Evolutionary conservation across 352 stramenopile species (phyloP).

Genomic region (Phytopythium litorale): DNA sequence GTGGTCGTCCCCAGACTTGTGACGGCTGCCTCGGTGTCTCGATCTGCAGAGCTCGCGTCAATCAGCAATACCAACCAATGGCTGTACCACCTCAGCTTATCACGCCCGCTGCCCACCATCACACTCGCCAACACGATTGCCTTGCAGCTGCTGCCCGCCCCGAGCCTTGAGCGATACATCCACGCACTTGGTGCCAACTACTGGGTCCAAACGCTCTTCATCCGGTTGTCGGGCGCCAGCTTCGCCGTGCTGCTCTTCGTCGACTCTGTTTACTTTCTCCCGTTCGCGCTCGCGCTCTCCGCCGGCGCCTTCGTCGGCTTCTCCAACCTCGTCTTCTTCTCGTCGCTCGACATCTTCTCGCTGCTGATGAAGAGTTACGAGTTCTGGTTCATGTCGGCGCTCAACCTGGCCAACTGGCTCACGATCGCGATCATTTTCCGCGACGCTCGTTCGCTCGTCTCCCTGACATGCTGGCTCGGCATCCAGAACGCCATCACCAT

Average conservation of each 20-base stretch:
- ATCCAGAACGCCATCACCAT: conserved; percentile 21
- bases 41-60: background rate
- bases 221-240: conserved; percentile 11
- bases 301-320: conserved; percentile 8
- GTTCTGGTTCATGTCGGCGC: conserved; percentile 25
- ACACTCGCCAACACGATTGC: conserved; percentile 4
- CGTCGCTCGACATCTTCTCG: conserved; percentile 18
- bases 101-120: background rate
- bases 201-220: conserved; percentile 7
- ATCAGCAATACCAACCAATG: background rate
- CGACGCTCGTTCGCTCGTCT: conserved; percentile 17
- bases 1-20: background rate
- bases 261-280: background rate
- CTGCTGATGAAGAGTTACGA: conserved; percentile 19
- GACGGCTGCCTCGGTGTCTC: background rate
- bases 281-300: conserved; percentile 11
- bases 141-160: background rate
- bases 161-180: background rate
- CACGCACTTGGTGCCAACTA: background rate
- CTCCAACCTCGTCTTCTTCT: conserved; percentile 13
- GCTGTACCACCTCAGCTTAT: conserved; percentile 2
- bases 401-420: conserved; percentile 28
- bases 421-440: conserved; percentile 17
- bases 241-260: conserved; percentile 19
- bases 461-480: conserved; percentile 17